A percentile compares a stretch with the other conserved stretches of the same genome.
These are phyloP conservation scores for Rubia peregrina DNA, from an alignment of 305 asterid species.

Conservation along the genomic window DNA sequence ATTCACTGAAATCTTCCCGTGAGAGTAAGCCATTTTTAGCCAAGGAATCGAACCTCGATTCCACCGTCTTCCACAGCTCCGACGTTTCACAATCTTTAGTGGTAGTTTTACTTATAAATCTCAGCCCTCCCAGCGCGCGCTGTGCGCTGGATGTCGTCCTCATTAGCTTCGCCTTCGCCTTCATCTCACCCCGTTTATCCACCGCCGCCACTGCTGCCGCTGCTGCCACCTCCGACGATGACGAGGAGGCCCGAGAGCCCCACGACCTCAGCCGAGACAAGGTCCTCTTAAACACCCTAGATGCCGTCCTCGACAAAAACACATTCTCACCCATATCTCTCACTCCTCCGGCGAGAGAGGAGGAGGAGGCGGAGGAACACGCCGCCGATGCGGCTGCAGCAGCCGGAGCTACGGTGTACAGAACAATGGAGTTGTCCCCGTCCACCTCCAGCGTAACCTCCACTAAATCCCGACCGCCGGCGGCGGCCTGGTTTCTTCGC, in stretches of 20 bases:
- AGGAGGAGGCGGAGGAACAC: not conserved
- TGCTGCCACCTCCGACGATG: constrained; percentile 3
- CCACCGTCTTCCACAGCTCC: constrained; percentile 62
- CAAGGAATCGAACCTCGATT: constrained; percentile 50
- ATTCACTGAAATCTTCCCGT: constrained; percentile 76
- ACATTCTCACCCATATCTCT: constrained; percentile 4
- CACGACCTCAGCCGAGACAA: constrained; percentile 50
- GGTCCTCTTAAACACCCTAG: constrained; percentile 40
- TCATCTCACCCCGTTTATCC: constrained; percentile 31
- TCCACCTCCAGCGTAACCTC: constrained; percentile 73
- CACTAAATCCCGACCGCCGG: constrained; percentile 38
- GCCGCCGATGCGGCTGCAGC: not conserved
- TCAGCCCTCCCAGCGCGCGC: constrained; percentile 73
- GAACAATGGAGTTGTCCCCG: constrained; percentile 41
- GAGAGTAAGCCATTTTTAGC: constrained; percentile 63
- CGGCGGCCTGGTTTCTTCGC: constrained; percentile 23
- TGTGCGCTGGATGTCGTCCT: constrained; percentile 75
- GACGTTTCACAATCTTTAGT: constrained; percentile 39
- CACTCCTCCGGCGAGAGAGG: not conserved
- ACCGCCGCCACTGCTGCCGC: constrained; percentile 34
- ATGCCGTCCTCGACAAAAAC: constrained; percentile 46
- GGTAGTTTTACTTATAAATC: constrained; percentile 62
- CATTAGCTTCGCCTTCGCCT: constrained; percentile 55
- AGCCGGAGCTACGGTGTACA: constrained; percentile 54
- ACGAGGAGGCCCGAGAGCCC: constrained; percentile 15